phyloP scores from a whole-genome alignment of 176 grass and related monocot genomes.

The Otatea glauca region DNA sequence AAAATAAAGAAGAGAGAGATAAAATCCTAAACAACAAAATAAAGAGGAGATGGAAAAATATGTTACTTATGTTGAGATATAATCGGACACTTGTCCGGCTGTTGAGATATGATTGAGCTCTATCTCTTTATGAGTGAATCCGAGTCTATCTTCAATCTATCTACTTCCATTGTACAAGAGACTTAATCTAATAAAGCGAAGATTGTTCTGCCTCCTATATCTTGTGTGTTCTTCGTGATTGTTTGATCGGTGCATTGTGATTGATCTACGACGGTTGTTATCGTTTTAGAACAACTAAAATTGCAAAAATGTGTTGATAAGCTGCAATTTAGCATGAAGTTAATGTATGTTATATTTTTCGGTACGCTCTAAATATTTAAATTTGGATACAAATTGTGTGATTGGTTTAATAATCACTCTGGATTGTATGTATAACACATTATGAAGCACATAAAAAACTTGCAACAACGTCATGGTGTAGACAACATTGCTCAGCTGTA shows the following conservation, averaged over 20 bases:
- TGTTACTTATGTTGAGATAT: background rate
- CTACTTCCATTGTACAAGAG: no score
- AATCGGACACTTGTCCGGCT: no score
- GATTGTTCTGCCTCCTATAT: no score
- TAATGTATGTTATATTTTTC: background rate
- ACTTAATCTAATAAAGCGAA: no score
- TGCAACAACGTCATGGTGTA: background rate
- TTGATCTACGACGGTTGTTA: no score
- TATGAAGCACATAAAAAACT: background rate
- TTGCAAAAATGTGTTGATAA: background rate
- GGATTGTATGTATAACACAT: background rate
- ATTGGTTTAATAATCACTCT: background rate
- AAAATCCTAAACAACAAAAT: no score
- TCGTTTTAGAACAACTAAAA: background rate
- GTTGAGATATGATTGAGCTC: no score
- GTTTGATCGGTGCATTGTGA: no score
- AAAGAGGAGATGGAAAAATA: background rate
- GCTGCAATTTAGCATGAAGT: background rate
- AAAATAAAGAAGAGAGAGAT: no score
- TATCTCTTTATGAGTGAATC: no score
- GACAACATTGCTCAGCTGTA: background rate
- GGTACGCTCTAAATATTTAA: background rate
- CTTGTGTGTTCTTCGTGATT: no score
- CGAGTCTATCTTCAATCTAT: no score
- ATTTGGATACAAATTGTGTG: background rate